Evolutionary conservation across 257 asterid species (phyloP), one percentile per base, ranked within the genome.

Genomic region (Dorcoceras hygrometricum): DNA sequence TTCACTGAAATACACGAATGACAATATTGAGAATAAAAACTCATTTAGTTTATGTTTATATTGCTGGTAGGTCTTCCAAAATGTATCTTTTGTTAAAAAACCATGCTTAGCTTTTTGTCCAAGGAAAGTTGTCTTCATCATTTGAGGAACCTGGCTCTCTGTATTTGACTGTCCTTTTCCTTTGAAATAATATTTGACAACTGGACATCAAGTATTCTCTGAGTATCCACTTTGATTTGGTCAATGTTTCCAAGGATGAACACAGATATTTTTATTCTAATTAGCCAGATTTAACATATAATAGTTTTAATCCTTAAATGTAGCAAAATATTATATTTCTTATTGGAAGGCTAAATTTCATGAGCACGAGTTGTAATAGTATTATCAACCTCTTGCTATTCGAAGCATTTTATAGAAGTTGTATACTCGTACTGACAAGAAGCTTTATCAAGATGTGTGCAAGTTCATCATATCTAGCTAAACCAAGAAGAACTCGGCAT

Each of bases 241-340:
- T 66, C 25, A 46, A 32, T 28, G 23, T 27, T 59, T 58, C 66
- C 32, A 57, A 54, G 32, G 28, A 6, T 63, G 39, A 63, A 32
- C 29, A 4, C 43, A 23, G 36, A 31, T 26, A 57, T 29, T 61
- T 54, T 23, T 32, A 8, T 23, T 68, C 28, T 39, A 26, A 31
- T 8, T 68, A 24, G 26, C 70, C 62, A 27, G n/a, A 64, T 19
- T 53, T 59, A 58, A 54, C 62, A 69, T 31, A 23, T 50, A 14
- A 55, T 46, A 48, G 18, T 20, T 61, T 18, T 20, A 6, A 27
- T 1, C 36, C 12, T 29, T 6, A 26, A 57, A 25, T 27, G 6
- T 46, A 46, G 54, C 31, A 25, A 9, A 20, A 19, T 50, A 29
- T 3, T 19, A 23, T 63, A 57, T 25, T 39, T 43, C 34, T 62